Base-by-base conservation (phyloP, 179 eudicot genomes). In the Spinacia oleracea region DNA sequence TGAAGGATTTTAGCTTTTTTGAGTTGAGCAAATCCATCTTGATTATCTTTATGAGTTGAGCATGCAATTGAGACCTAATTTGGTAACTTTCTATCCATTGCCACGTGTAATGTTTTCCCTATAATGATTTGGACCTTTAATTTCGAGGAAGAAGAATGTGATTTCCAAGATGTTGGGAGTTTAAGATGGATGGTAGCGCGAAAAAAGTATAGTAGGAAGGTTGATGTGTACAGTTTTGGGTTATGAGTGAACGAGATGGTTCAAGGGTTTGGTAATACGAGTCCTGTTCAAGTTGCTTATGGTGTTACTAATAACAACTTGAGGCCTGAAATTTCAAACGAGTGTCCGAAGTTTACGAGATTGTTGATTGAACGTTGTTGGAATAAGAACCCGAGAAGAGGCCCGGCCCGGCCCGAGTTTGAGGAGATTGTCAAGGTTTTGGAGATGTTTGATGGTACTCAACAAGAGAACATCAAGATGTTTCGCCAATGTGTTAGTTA, bases 111-210 rank as follows among this genome's bases (percentile, higher is more conserved):
- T n/a, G n/a, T n/a, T n/a, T n/a, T n/a, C 11, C 48, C 48, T 45
- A 45, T 45, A 2, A 45, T 45, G 48, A 45, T 45, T 45, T 9
- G 48, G 48, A n/a, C n/a, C n/a, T n/a, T n/a, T n/a, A n/a, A n/a
- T n/a, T n/a, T n/a, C 46, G 85, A 87, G 76, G 92, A 85, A 81
- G 88, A 84, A 6, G 35, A 75, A 16, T 82, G 85, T 58, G 91
- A 87, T 85, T 38, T 86, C 80, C 1, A 85, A 84, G 89, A 85
- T 77, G 89, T 89, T 0, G 96, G 96, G 42, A 90, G 94, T 35
- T 91, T 85, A 55, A 85, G 96, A 51, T 90, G 98, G 93, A 91
- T 91, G 98, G 94, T 94, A 9, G 94, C 98, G 32, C 81, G 84
- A 3, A 85, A 84, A 63, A 77, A 79, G 0, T 90, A 88, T 77